Conservation (phyloP, 495 filamentous ascomycete genomes). For the Lophiotrema nucula region DNA sequence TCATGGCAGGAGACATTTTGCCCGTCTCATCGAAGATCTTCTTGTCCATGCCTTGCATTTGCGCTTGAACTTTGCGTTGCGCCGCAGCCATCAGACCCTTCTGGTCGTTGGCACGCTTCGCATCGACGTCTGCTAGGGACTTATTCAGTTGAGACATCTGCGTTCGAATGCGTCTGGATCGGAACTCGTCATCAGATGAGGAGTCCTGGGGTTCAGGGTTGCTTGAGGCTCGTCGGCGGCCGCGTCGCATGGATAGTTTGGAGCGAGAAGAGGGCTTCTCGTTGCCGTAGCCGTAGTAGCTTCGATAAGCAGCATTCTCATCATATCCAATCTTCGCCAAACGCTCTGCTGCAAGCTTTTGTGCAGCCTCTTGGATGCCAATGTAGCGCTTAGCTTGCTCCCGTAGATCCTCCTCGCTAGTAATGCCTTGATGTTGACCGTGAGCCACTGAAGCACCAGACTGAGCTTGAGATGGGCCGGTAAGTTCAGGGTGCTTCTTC, state of each 20-base stretch:
- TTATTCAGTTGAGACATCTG: conserved; percentile 77
- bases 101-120: conserved; percentile 67
- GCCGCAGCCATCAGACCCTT: conserved; percentile 73
- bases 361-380: conserved; percentile 76
- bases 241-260: conserved; percentile 55
- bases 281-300: conserved; percentile 66
- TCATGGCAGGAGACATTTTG: conserved; percentile 64
- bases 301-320: conserved; percentile 64
- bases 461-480: conserved; percentile 36
- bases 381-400: conserved; percentile 50
- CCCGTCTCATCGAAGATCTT: conserved; percentile 74
- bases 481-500: conserved; percentile 55
- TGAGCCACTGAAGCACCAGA: conserved; percentile 47
- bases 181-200: conserved; percentile 61
- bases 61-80: conserved; percentile 77
- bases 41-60: conserved; percentile 75
- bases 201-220: conserved; percentile 57
- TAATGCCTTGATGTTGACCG: conserved; percentile 39
- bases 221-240: conserved; percentile 65
- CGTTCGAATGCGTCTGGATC: conserved; percentile 68
- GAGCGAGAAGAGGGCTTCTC: conserved; percentile 50
- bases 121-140: conserved; percentile 66
- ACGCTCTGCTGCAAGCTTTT: conserved; percentile 78
- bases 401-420: conserved; percentile 37
- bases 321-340: conserved; percentile 70